Percentiles rank a stretch among this genome's conserved stretches.
Conservation (phyloP, 768 basidiomycete genomes). For the Pisolithus orientalis region DNA sequence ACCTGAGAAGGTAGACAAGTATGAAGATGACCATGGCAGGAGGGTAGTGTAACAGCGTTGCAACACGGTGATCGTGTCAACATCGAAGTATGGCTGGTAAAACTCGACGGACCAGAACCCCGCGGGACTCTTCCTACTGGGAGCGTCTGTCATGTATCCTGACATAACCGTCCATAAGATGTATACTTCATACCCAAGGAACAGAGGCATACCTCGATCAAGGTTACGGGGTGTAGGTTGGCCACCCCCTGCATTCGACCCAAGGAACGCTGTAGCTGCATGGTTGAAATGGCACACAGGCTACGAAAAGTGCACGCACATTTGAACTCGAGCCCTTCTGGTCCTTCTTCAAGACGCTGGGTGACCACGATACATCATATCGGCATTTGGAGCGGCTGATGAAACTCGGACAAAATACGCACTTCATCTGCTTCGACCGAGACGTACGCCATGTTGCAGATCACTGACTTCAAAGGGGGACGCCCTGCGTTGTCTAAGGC, state of each 20-base stretch:
- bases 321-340: slow-evolving; percentile 68
- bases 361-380: slow-evolving; percentile 1
- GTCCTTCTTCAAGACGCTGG: slow-evolving; percentile 59
- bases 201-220: slow-evolving; percentile 41
- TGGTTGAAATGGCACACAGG: neutral
- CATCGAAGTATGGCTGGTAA: slow-evolving; percentile 84
- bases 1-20: slow-evolving; percentile 53
- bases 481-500: too few species aligned
- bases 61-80: slow-evolving; percentile 76
- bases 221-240: slow-evolving; percentile 30
- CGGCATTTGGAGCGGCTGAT: too few species aligned
- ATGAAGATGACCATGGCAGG: slow-evolving; percentile 64
- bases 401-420: slow-evolving; percentile 14
- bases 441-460: slow-evolving; percentile 56
- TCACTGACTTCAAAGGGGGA: too few species aligned
- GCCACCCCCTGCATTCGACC: slow-evolving; percentile 30
- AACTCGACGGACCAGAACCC: slow-evolving; percentile 81
- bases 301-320: slow-evolving; percentile 33
- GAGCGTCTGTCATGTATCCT: slow-evolving; percentile 64
- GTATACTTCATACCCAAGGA: neutral
- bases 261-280: slow-evolving; percentile 47
- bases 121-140: slow-evolving; percentile 37
- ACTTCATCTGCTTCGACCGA: slow-evolving; percentile 69
- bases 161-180: neutral
- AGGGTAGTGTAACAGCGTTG: slow-evolving; percentile 72